phyloP scores from a whole-genome alignment of 768 basidiomycete species.

The Russula griseocarnosa region DNA sequence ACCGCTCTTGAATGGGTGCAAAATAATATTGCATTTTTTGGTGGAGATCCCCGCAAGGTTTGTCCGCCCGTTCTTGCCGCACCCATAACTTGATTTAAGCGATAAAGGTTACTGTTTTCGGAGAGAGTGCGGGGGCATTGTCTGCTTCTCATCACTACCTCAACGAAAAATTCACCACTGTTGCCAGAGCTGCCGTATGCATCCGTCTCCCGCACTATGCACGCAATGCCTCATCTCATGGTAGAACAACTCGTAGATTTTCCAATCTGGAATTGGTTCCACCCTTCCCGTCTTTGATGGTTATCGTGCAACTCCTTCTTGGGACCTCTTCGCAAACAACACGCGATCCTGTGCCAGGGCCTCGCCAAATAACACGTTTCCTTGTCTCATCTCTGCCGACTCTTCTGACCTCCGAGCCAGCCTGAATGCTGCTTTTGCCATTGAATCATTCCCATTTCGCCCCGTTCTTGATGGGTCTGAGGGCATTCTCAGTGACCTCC shows the following conservation, averaged over 20 bases:
- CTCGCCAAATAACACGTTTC: constrained; percentile 35
- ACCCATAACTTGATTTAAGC: too few species aligned
- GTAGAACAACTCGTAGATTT: constrained; percentile 35
- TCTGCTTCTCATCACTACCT: constrained; percentile 34
- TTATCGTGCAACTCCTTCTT: constrained; percentile 35
- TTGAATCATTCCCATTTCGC: constrained; percentile 36
- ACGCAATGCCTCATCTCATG: neutral
- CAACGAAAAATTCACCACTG: constrained; percentile 31
- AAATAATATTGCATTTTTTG: constrained; percentile 33
- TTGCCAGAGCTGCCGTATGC: constrained; percentile 31
- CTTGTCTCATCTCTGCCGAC: constrained; percentile 33
- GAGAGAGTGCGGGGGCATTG: constrained; percentile 42
- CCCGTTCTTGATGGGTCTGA: constrained; percentile 43
- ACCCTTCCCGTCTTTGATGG: constrained; percentile 35
- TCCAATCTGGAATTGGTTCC: constrained; percentile 42
- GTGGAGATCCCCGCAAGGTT: constrained; percentile 32
- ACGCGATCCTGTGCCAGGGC: constrained; percentile 37
- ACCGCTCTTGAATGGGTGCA: constrained; percentile 34
- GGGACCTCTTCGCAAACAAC: constrained; percentile 40
- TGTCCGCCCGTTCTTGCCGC: neutral
- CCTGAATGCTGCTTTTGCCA: constrained; percentile 30
- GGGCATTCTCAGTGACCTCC: constrained; percentile 40
- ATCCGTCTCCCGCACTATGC: neutral
- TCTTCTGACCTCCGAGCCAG: constrained; percentile 25
- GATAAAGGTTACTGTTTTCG: constrained; percentile 38